Base-by-base conservation (phyloP, 164 flowering plant genomes). In the Euptelea pleiosperma region DNA sequence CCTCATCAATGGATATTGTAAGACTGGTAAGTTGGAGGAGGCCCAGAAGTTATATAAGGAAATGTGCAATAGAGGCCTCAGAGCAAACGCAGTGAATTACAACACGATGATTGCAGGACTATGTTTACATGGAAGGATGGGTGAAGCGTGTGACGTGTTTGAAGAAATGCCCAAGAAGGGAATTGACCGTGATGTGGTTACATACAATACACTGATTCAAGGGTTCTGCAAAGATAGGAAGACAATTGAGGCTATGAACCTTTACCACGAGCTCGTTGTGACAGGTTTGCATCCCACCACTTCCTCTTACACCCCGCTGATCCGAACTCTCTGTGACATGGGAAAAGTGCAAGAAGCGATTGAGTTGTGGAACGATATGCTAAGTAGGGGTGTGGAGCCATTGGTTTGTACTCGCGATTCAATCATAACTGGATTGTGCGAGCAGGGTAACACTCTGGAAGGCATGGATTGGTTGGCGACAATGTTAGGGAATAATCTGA, bases 151-250 rank as follows among this genome's bases (percentile, higher is more conserved):
- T 60, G 52, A 36, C 9, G 25, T 80, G 52, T 83, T 82, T 55
- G 70, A 73, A 26, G 77, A 76, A 67, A 84, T 89, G 91, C 28
- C 60, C 3, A 51, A 58, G 54, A 86, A 69, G 52, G 82, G 81
- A 45, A 52, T 81, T 34, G 25, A 40, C 4, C 66, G 67, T 42
- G 82, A 82, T 58, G 53, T 61, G 10, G 55, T 77, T 29, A 78
- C 86, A 6, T 88, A 78, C 54, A 80, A 81, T 62, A 39, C 70
- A 57, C 43, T 85, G 48, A 78, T 88, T 33, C 59, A 62, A 45
- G 84, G 79, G 4, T 75, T 78, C 41, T 75, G 81, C 64, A 72
- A 55, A 52, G 62, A 75, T 45, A 82, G 80, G 39, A 75, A 75
- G 58, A 15, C 70, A 48, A 30, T 6, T 2, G 73, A 74, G 47